A percentile compares a stretch with the other conserved stretches of the same genome.
phyloP scores from a whole-genome alignment of 352 stramenopile genomes.

The Globisporangium parvum region DNA sequence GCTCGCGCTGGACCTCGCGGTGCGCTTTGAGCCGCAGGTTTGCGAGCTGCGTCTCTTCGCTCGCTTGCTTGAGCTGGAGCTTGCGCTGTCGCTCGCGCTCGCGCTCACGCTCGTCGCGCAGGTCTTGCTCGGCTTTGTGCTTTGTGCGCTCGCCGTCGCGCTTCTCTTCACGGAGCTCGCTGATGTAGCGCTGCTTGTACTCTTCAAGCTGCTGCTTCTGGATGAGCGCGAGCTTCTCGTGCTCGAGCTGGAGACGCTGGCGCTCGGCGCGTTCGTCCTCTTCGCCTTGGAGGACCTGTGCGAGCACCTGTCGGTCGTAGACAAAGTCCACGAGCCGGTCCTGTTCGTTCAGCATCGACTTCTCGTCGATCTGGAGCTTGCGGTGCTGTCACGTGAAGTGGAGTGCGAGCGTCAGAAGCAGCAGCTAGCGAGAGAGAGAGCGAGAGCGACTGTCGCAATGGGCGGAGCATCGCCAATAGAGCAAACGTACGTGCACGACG shows the following conservation, averaged over 20 bases:
- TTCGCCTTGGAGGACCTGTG: conserved; percentile 41
- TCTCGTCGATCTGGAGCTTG: conserved; percentile 75
- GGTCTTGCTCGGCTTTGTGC: conserved; percentile 51
- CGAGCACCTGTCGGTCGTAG: conserved; percentile 45
- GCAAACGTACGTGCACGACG: conserved; percentile 57
- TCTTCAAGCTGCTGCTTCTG: conserved; percentile 81
- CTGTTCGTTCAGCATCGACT: conserved; percentile 47
- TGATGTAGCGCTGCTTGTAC: conserved; percentile 81
- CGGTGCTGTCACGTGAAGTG: conserved; percentile 31
- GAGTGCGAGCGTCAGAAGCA: neutral
- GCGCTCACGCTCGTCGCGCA: conserved; percentile 45
- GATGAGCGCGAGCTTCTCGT: conserved; percentile 38
- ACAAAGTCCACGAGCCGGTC: conserved; percentile 39
- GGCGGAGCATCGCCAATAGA: neutral
- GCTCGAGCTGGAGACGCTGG: conserved; percentile 39
- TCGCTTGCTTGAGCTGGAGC: conserved; percentile 37
- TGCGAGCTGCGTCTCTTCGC: conserved; percentile 55
- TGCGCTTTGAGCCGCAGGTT: conserved; percentile 64
- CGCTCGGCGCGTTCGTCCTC: conserved; percentile 41
- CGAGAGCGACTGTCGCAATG: neutral
- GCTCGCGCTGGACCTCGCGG: conserved; percentile 45
- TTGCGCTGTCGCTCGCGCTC: conserved; percentile 41
- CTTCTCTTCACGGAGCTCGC: conserved; percentile 67
- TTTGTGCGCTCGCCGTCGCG: conserved; percentile 58
- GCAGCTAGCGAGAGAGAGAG: neutral